Evolutionary conservation across 257 asterid species (phyloP), one percentile per base, ranked within the genome.

Genomic region (Ocimum tenuiflorum): DNA sequence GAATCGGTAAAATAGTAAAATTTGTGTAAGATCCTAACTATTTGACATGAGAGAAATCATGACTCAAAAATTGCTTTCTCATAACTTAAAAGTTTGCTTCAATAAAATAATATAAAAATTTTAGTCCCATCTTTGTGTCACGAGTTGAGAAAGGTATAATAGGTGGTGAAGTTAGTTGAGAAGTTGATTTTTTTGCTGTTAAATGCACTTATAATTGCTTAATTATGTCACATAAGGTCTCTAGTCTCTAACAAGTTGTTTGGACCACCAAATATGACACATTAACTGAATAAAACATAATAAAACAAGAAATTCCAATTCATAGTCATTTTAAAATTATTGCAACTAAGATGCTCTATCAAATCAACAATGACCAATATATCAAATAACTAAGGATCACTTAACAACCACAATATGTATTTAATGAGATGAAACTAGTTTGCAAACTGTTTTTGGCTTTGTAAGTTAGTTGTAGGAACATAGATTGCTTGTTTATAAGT

Each of bases 151-250:
- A 57, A 49, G 42, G 20, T 22, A 69, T 43, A 63, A 63, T 59
- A 27, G 79, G 71, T 76, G 60, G 23, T 38, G 54, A 39, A 41
- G 69, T 68, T 71, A 39, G 78, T 66, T 79, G 63, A 53, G 35
- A 38, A 54, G 83, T 79, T 79, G 47, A 68, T 68, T 59, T 27
- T 70, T 20, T 4, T 58, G 70, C 51, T 46, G 80, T 75, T 71
- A 53, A 60, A 71, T 51, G 31, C 35, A 69, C 24, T 77, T 29
- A 71, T 54, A 20, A 48, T 60, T 73, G 77, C 74, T 55, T 68
- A 19, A 18, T n/a, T 11, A 29, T 45, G 11, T 70, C 41, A 42
- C 8, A 50, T 36, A 23, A 69, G 73, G 36, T 65, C 8, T 35
- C 9, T 4, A 33, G 63, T 71, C 80, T 3, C 43, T 60, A 50